A percentile compares a stretch with the other conserved stretches of the same genome.
Evolutionary conservation across 2,329 filamentous ascomycete genomes (phyloP).

Genomic region (Dendryphion nanum): DNA sequence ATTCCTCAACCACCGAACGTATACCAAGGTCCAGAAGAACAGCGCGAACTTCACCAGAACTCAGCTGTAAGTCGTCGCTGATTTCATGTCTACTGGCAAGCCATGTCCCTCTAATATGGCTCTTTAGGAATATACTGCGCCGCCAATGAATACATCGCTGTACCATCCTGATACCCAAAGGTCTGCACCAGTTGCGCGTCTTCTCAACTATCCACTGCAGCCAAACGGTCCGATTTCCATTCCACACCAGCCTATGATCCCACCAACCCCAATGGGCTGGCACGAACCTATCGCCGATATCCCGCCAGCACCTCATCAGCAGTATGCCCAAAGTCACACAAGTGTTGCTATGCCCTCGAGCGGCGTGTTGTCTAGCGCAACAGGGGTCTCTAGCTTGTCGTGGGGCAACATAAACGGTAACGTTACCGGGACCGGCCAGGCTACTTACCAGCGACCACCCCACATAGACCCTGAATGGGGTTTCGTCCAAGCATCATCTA

Average conservation of each 20-base stretch:
- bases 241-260: slow-evolving; percentile 13
- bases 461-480: slow-evolving; percentile 21
- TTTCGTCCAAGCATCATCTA: no score
- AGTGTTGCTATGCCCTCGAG: slow-evolving; percentile 11
- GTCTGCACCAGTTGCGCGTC: slow-evolving; percentile 19
- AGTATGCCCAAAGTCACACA: slow-evolving; percentile 11
- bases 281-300: slow-evolving; percentile 7
- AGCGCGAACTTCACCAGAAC: slow-evolving; percentile 12
- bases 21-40: slow-evolving; percentile 2
- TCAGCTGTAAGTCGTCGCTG: no score
- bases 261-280: slow-evolving; percentile 15
- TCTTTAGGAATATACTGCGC: no score
- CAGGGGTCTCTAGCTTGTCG: slow-evolving; percentile 10
- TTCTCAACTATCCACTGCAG: slow-evolving; percentile 16
- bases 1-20: not conserved
- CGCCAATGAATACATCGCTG: slow-evolving; percentile 20
- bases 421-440: slow-evolving; percentile 8
- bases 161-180: slow-evolving; percentile 19
- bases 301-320: slow-evolving; percentile 6
- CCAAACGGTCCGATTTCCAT: slow-evolving; percentile 13
- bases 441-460: slow-evolving; percentile 15
- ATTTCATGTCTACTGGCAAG: no score
- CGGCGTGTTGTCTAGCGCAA: slow-evolving; percentile 9
- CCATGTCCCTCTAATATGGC: no score
- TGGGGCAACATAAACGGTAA: slow-evolving; percentile 15